Evolutionary conservation across 2,329 filamentous ascomycete genomes (phyloP), one percentile per base, ranked within the genome.

Genomic region (Botrytis galanthina): DNA sequence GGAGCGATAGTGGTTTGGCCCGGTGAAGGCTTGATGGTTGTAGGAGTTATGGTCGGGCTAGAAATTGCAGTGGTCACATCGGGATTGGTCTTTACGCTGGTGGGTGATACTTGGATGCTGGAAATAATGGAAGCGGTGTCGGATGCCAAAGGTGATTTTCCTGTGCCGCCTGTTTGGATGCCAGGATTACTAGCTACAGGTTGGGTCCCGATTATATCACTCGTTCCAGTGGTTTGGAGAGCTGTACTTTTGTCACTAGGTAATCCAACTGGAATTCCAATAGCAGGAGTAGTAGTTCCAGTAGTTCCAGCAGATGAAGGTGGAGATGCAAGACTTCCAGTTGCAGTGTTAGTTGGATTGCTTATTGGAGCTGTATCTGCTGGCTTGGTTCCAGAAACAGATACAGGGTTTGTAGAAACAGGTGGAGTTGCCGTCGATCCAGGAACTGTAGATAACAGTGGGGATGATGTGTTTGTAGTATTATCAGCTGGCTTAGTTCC

Each of bases 1-100:
- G 77, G 76, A 3, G 73, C 73, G 42, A 59, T 71, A 29, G 62
- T 72, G 32, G 75, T 70, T 42, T 73, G 70, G 2, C 62, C n/a
- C 44, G 66, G 73, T 44, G 62, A 51, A 22, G 73, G 73, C 10
- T 69, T 59, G 4, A 70, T 57, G 6, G 74, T 71, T 29, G 64
- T 64, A n/a, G 67, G 61, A 37, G 35, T 60, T 32, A n/a, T 46
- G n/a, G 48, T 39, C 37, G 66, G 62, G 16, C 37, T 44, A 37
- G 60, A 46, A 26, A 39, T 61, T 32, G 64, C 37, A 35, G 7
- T 39, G 57, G 37, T 68, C 3, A 57, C 9, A 20, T 70, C 29
- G 46, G 59, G 61, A 22, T 59, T 71, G 32, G 42, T 37, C 32
- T 57, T 72, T 51, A 32, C 9, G 10, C 32, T 6, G 8, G 22